Evolutionary conservation across 2,329 filamentous ascomycete genomes (phyloP), one percentile per base, ranked within the genome.

Genomic region (Ceratocystis papillata): DNA sequence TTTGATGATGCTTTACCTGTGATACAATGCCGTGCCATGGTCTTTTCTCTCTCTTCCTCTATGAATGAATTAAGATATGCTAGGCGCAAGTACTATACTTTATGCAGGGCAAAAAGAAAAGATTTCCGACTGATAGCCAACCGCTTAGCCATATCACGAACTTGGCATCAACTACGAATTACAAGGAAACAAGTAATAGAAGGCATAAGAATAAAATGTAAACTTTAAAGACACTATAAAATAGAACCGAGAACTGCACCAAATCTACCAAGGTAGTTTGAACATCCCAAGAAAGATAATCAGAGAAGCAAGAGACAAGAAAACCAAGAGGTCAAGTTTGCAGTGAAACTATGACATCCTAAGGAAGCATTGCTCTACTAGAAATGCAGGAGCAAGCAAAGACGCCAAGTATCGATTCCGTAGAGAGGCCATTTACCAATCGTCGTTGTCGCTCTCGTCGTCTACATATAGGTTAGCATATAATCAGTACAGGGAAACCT

Each of bases 401-500:
- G 3, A 2, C 5, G 6, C 6, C 5, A 30, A 28, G 12, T 12
- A 37, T 17, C 4, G 53, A 4, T 17, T 33, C 4, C 53, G 8
- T 3, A n/a, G 28, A 37, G 12, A 37, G 17, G 3, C 33, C 28
- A 7, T 70, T 74, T 72, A 78, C 87, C 87, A 90, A 71, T 91
- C 88, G 73, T 91, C 88, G 68, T 90, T 85, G 70, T 90, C 86
- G 70, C 80, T 80, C 75, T 91, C 88, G 70, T 91, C 88, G 78
- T 92, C 88, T 91, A 70, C 44, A 69, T 12, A 3, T 30, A n/a
- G 6, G 28, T 59, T 59, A 59, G 53, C 3, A 59, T 8, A 61
- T 50, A 60, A 25, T 25, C 53, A 22, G 55, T 45, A 66, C 20
- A 45, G 63, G 33, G n/a, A 7, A 57, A 8, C 8, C n/a, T n/a